Evolutionary conservation across 2,329 filamentous ascomycete species (phyloP).

Genomic region (Trichophyton equinum): DNA sequence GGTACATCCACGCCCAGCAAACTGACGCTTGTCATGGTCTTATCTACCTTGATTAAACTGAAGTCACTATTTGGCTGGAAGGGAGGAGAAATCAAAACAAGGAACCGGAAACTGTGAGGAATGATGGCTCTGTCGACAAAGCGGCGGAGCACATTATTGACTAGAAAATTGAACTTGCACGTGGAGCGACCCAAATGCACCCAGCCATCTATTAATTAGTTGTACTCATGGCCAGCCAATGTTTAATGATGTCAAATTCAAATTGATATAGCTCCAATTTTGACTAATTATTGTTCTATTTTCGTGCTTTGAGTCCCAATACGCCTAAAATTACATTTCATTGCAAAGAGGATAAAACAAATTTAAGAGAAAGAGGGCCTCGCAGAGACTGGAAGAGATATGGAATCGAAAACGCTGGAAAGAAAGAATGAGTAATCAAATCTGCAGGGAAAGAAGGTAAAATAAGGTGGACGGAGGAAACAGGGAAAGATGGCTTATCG

Average conservation of each 20-base stretch:
- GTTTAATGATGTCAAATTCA: neutral
- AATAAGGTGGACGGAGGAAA: neutral
- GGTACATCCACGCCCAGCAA: too few species aligned
- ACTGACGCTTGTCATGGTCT: too few species aligned
- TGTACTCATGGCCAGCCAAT: neutral
- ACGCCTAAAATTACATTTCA: neutral
- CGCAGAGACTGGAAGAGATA: neutral
- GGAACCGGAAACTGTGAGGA: too few species aligned
- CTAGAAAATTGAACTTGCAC: too few species aligned
- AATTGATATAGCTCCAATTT: neutral
- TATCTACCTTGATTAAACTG: too few species aligned
- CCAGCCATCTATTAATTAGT: neutral
- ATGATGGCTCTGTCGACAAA: too few species aligned
- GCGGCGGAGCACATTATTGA: too few species aligned
- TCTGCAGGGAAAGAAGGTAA: neutral
- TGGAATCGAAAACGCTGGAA: neutral
- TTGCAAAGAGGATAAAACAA: neutral
- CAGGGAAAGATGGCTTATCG: conserved; percentile 18
- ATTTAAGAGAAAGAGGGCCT: neutral
- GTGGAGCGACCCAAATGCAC: too few species aligned
- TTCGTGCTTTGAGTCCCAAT: neutral
- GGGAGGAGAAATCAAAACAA: too few species aligned
- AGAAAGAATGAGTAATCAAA: neutral
- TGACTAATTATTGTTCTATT: neutral
- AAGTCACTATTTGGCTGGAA: too few species aligned